Percentiles rank a stretch among this genome's conserved stretches.
Conservation (phyloP, 164 flowering plant genomes). For the Aristolochia fimbriata region DNA sequence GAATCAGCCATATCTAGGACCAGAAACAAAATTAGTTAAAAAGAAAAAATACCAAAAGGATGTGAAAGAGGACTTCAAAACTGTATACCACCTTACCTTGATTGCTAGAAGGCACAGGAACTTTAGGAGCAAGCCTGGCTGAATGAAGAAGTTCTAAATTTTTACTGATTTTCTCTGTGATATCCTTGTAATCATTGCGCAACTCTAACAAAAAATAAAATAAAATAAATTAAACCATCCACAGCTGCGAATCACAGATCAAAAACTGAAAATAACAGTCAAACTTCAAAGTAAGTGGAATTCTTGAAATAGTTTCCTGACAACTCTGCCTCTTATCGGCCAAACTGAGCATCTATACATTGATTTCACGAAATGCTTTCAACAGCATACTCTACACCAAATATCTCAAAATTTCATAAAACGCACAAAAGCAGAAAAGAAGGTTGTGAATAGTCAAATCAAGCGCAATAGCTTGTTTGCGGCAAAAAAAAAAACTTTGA, state of each 20-base stretch:
- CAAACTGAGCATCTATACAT: too few relatives aligned
- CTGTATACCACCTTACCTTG: constrained; percentile 29
- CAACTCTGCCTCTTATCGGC: too few relatives aligned
- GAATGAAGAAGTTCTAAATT: constrained; percentile 73
- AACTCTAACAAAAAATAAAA: constrained; percentile 37
- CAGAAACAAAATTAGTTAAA: not conserved
- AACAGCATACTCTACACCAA: too few relatives aligned
- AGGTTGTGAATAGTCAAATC: not conserved
- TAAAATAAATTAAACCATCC: not conserved
- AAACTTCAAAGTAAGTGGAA: not conserved
- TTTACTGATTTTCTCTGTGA: constrained; percentile 51
- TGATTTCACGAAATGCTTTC: too few relatives aligned
- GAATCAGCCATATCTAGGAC: not conserved
- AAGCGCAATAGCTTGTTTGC: not conserved
- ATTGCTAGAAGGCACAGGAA: constrained; percentile 21
- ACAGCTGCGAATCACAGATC: not conserved
- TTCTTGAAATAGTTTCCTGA: too few relatives aligned
- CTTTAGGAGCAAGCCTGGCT: constrained; percentile 29
- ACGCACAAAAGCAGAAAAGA: too few relatives aligned
- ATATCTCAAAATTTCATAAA: too few relatives aligned
- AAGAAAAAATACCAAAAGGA: not conserved
- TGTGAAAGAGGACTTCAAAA: not conserved
- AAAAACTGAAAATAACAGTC: not conserved
- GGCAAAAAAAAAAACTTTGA: not conserved
- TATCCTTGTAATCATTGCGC: constrained; percentile 58